Evolutionary conservation across 2,329 filamentous ascomycete species (phyloP), one percentile per base, ranked within the genome.

Genomic region (Pseudogymnoascus sp.): DNA sequence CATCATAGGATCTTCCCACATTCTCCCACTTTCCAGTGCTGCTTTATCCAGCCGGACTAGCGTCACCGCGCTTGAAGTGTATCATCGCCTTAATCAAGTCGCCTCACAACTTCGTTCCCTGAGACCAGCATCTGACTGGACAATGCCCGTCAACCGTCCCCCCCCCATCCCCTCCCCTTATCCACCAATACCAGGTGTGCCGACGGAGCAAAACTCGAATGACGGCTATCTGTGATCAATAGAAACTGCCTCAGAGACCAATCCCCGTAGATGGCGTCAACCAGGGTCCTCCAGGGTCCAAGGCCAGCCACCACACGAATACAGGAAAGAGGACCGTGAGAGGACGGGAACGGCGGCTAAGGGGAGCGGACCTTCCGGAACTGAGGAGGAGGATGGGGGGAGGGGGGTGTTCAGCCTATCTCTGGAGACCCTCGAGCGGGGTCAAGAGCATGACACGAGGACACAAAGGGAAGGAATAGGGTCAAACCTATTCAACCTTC

Each of bases 41-140:
- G 66, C 66, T 68, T 67, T 68, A 66, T 55, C 49, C 64, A 64
- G 67, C 33, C 62, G 66, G 62, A 64, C 67, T 73, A 73, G 75
- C 72, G 70, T 73, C 72, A 73, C 67, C 74, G 73, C 75, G 74
- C 72, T 76, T 75, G 73, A 71, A 55, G 49, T 55, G 49, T 55
- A 55, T 75, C 70, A 66, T 71, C 69, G 71, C 67, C 66, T 38
- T 39, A 60, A 62, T 67, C 60, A 66, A 63, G 59, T 63, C 64
- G 64, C 63, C 64, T 67, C 64, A 61, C 59, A 30, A 60, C 45
- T 63, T 62, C 60, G 61, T 36, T 64, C 61, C 41, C 60, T 58
- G 42, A 61, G 60, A 62, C 60, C 63, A 41, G 36, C 60, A 45
- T 42, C 60, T 61, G 39, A 45, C 35, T 52, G 60, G 41, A 42